Conservation (phyloP, 2,329 filamentous ascomycete genomes). For the Sphaceloma murrayae region DNA sequence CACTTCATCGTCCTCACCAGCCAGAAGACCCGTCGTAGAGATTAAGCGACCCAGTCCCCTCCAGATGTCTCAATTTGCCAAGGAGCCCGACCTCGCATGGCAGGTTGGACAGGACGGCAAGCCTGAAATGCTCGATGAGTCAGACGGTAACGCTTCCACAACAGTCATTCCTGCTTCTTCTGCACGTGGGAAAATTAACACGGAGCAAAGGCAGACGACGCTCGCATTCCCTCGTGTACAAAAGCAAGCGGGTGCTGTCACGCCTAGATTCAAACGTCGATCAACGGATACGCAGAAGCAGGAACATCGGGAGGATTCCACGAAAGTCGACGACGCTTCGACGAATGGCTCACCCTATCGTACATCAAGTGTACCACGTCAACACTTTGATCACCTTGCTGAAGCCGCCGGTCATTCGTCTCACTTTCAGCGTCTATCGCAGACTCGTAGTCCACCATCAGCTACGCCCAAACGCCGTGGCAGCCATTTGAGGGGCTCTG, state of each 20-base stretch:
- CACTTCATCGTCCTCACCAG: too few species aligned
- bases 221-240: slow-evolving; percentile 1
- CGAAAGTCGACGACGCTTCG: background rate
- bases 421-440: background rate
- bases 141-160: slow-evolving; percentile 8
- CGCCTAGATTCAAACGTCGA: background rate
- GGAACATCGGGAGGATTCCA: background rate
- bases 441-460: too few species aligned
- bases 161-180: slow-evolving; percentile 6
- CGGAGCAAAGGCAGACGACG: slow-evolving; percentile 8
- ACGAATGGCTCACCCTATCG: slow-evolving; percentile 1
- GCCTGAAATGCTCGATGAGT: background rate
- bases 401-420: background rate
- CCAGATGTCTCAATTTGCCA: background rate
- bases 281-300: background rate
- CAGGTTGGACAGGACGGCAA: background rate
- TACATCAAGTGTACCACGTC: slow-evolving; percentile 4
- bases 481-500: too few species aligned
- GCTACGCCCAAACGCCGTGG: too few species aligned
- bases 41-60: background rate
- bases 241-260: slow-evolving; percentile 5
- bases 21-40: background rate
- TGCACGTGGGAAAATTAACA: background rate
- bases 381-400: slow-evolving; percentile 1
- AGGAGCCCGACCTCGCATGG: background rate